Conservation (phyloP, 2,329 filamentous ascomycete genomes). For the Colletotrichum sp. region DNA sequence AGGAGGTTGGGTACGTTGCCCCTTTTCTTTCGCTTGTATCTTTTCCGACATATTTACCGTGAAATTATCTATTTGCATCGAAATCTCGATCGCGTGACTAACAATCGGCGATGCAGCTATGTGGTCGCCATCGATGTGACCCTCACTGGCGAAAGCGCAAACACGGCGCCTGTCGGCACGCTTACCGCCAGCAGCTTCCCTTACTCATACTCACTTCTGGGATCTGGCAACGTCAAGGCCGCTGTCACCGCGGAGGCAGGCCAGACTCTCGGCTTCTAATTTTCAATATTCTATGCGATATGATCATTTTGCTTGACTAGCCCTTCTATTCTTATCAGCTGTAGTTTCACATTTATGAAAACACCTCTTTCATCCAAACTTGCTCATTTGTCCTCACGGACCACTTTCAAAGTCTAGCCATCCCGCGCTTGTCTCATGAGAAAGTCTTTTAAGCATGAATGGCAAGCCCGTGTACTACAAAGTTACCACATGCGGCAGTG, state of each 20-base stretch:
- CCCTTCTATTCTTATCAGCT: neutral
- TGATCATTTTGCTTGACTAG: neutral
- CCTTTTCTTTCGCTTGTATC: neutral
- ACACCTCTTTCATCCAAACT: neutral
- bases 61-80: neutral
- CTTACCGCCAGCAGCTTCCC: conserved; percentile 53
- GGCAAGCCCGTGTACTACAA: neutral
- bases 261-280: conserved; percentile 29
- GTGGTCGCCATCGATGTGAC: conserved; percentile 41
- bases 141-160: conserved; percentile 43
- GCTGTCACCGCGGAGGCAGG: conserved; percentile 40
- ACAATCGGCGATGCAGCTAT: conserved; percentile 23
- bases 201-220: conserved; percentile 47
- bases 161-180: conserved; percentile 51
- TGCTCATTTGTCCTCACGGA: neutral
- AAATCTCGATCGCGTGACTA: neutral
- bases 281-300: neutral
- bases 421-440: neutral
- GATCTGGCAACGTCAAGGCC: conserved; percentile 45
- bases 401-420: neutral
- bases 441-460: neutral
- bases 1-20: conserved; percentile 24
- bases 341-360: neutral
- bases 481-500: neutral
- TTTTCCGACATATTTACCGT: neutral